These are phyloP conservation scores for Trichoderma pleuroti DNA, from an alignment of 2,329 filamentous ascomycete species.

Conservation along the genomic window DNA sequence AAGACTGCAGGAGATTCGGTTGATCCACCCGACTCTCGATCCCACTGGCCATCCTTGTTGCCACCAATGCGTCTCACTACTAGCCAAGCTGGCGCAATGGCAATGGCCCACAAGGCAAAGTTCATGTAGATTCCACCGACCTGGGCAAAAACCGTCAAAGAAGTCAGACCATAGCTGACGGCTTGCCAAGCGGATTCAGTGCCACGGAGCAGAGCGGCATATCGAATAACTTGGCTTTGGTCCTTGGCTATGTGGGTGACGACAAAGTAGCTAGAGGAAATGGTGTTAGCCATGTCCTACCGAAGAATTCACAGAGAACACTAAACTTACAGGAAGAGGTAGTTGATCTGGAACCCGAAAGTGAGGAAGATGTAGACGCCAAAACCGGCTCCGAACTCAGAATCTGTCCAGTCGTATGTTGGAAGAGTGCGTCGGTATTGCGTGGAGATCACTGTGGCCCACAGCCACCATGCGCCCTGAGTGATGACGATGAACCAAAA, in stretches of 20 bases:
- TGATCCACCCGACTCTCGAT: conserved; percentile 6
- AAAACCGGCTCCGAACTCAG: conserved; percentile 64
- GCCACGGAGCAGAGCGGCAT: conserved; percentile 63
- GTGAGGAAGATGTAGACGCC: conserved; percentile 65
- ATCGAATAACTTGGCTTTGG: conserved; percentile 63
- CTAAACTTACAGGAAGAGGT: conserved; percentile 59
- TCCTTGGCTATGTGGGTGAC: conserved; percentile 61
- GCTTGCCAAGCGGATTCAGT: conserved; percentile 72
- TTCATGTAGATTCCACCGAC: conserved; percentile 68
- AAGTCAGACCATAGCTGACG: conserved; percentile 65
- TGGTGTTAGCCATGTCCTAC: background rate
- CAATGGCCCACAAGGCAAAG: conserved; percentile 63
- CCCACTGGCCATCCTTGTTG: background rate
- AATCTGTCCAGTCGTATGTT: conserved; percentile 61
- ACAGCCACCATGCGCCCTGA: conserved; percentile 70
- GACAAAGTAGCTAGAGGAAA: conserved; percentile 61
- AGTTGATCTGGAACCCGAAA: conserved; percentile 68
- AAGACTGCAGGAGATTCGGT: background rate
- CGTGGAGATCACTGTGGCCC: conserved; percentile 64
- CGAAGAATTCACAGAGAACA: background rate
- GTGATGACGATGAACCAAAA: conserved; percentile 54
- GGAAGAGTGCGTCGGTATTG: conserved; percentile 55
- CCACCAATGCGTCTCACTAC: conserved; percentile 50
- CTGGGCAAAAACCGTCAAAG: conserved; percentile 58
- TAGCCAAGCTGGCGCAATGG: conserved; percentile 63